These are phyloP conservation scores for Rubroboletus pulcherrimus DNA, from an alignment of 768 basidiomycete species.

Conservation along the genomic window DNA sequence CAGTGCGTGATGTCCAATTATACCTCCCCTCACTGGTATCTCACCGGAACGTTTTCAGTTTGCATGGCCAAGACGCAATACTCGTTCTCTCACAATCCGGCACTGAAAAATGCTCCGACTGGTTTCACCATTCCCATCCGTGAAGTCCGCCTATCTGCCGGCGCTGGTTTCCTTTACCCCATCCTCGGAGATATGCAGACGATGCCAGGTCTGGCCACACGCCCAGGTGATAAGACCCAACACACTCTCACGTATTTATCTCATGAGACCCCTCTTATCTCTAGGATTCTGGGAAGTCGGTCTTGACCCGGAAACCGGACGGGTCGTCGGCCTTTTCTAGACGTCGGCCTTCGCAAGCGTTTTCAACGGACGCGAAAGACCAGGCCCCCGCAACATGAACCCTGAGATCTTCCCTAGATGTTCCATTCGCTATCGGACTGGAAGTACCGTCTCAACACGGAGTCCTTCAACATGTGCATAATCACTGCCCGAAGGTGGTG, in stretches of 20 bases:
- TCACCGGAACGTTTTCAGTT: slow-evolving; percentile 43
- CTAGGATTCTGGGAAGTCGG: slow-evolving; percentile 88
- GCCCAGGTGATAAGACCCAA: slow-evolving; percentile 56
- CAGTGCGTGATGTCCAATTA: slow-evolving; percentile 45
- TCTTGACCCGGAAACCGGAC: slow-evolving; percentile 73
- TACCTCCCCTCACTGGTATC: slow-evolving; percentile 1
- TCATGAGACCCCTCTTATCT: slow-evolving; percentile 9
- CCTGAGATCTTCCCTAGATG: slow-evolving; percentile 21
- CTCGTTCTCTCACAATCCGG: slow-evolving; percentile 93
- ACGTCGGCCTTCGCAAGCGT: slow-evolving; percentile 1
- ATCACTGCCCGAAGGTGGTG: slow-evolving; percentile 11
- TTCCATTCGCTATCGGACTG: slow-evolving; percentile 10
- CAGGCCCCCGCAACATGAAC: not conserved
- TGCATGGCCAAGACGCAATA: slow-evolving; percentile 99
- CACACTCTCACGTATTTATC: slow-evolving; percentile 1
- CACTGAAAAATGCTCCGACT: slow-evolving; percentile 84
- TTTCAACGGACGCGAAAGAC: slow-evolving; percentile 18
- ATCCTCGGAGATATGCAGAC: slow-evolving; percentile 97
- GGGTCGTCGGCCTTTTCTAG: slow-evolving; percentile 84
- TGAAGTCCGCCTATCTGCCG: slow-evolving; percentile 82
- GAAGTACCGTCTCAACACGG: slow-evolving; percentile 37
- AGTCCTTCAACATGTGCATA: slow-evolving; percentile 40
- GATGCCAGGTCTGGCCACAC: slow-evolving; percentile 93
- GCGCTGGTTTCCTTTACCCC: slow-evolving; percentile 95
- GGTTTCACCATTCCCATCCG: slow-evolving; percentile 94